Percentiles rank a stretch among this genome's conserved stretches.
Evolutionary conservation across 495 filamentous ascomycete genomes (phyloP).

Genomic region (Elasticomyces elasticus): DNA sequence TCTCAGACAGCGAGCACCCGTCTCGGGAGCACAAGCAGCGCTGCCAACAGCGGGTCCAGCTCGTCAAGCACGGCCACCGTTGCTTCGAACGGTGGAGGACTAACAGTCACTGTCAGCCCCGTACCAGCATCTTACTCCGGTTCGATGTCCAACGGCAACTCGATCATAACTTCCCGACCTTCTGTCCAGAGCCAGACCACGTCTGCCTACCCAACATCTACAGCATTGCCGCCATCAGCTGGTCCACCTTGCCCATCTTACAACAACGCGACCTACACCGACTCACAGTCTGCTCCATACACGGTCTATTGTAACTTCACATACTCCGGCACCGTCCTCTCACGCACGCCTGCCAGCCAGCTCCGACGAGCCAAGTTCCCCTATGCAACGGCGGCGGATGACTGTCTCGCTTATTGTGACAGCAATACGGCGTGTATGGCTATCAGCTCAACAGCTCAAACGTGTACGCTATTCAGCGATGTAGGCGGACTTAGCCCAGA

Average conservation of each 20-base stretch:
- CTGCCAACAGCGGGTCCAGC: neutral
- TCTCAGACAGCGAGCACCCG: too few relatives aligned
- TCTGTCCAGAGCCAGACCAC: neutral
- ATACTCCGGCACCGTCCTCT: slow-evolving; percentile 15
- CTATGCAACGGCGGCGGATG: neutral
- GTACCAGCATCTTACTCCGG: neutral
- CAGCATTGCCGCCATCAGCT: neutral
- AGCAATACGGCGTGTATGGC: neutral
- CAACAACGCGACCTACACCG: slow-evolving; percentile 10
- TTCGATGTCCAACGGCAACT: neutral
- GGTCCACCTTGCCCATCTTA: slow-evolving; percentile 9
- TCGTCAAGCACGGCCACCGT: neutral
- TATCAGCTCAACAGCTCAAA: neutral
- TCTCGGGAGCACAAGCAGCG: neutral
- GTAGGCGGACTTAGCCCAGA: neutral
- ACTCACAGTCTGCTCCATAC: slow-evolving; percentile 4
- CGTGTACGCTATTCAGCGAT: slow-evolving; percentile 1
- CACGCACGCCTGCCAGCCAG: neutral
- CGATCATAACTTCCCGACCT: too few relatives aligned
- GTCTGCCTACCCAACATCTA: neutral
- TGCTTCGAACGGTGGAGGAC: neutral
- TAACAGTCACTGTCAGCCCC: neutral
- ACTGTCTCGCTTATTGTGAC: slow-evolving; percentile 6
- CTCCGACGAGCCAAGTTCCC: neutral
- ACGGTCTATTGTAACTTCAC: slow-evolving; percentile 5